Evolutionary conservation across 139 green algal genomes (phyloP).

Genomic region (Chlorokybus atmophyticus): DNA sequence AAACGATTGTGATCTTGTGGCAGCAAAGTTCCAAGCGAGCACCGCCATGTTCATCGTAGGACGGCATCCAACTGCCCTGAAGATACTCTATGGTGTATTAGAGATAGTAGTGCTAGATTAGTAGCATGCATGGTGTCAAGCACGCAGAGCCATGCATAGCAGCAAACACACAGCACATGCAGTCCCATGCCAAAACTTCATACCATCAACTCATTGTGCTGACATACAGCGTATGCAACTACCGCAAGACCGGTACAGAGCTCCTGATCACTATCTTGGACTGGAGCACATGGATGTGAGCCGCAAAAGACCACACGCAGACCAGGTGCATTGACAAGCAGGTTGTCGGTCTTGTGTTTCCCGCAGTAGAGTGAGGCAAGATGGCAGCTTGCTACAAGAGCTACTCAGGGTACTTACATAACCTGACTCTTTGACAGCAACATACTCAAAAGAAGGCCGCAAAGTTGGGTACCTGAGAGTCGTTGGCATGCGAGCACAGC

Average conservation of each 20-base stretch:
- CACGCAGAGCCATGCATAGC: too few relatives aligned
- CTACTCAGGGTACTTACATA: background rate
- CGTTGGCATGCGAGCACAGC: too few relatives aligned
- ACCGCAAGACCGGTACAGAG: background rate
- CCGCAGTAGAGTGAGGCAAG: background rate
- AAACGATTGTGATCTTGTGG: conserved; percentile 47
- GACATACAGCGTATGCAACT: background rate
- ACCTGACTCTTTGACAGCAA: too few relatives aligned
- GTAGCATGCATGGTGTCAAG: too few relatives aligned
- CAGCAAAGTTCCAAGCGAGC: conserved; percentile 15
- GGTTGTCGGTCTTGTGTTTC: background rate
- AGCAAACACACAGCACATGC: too few relatives aligned
- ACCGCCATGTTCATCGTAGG: background rate
- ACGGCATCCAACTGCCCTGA: background rate
- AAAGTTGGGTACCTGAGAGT: too few relatives aligned
- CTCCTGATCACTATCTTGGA: conserved; percentile 45
- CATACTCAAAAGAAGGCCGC: too few relatives aligned
- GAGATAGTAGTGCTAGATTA: too few relatives aligned
- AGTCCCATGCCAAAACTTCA: too few relatives aligned
- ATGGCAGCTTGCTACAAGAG: background rate
- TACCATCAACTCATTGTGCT: too few relatives aligned
- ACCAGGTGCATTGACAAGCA: conserved; percentile 16
- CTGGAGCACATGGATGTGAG: conserved; percentile 59
- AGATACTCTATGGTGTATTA: conserved; percentile 13
- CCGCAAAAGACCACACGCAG: conserved; percentile 27